Percentiles rank a stretch among this genome's conserved stretches.
Conservation (phyloP, 306 rosid genomes). For the Casuarina cunninghamiana region DNA sequence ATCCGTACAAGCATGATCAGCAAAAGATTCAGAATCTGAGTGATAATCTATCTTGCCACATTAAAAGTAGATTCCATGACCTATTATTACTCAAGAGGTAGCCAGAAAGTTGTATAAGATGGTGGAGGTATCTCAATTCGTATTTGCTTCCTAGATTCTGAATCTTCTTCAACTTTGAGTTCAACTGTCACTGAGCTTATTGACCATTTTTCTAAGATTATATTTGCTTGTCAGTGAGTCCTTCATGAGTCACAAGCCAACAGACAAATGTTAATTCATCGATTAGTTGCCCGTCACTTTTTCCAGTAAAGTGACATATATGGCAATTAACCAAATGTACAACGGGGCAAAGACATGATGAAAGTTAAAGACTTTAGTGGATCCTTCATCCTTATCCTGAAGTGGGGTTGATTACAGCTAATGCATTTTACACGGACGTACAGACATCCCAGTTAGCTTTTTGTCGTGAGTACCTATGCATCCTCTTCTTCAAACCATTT, state of each 20-base stretch:
- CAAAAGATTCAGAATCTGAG: no score
- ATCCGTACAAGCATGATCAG: no score
- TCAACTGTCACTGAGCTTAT: conserved; percentile 22
- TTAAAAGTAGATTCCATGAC: no score
- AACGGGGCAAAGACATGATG: conserved; percentile 18
- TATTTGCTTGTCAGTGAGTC: conserved; percentile 21
- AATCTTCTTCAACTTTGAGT: conserved; percentile 17
- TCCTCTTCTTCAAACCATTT: background rate
- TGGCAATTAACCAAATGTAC: conserved; percentile 19
- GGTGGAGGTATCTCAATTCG: conserved; percentile 2
- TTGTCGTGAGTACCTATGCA: conserved; percentile 17
- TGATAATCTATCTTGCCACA: no score
- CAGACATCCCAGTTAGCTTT: conserved; percentile 2
- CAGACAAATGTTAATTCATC: conserved; percentile 26
- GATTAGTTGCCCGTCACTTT: conserved; percentile 33
- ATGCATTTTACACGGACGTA: conserved; percentile 2
- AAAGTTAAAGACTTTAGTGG: conserved; percentile 17
- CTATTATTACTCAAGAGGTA: no score
- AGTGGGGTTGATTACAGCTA: conserved; percentile 21
- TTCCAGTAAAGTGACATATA: conserved; percentile 43
- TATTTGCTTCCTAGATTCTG: conserved; percentile 15
- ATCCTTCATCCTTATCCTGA: conserved; percentile 44
- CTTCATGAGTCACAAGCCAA: conserved; percentile 46
- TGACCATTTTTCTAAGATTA: conserved; percentile 18
- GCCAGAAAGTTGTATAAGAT: background rate